Conservation (phyloP, 257 asterid genomes). For the Rubia yunnanensis region DNA sequence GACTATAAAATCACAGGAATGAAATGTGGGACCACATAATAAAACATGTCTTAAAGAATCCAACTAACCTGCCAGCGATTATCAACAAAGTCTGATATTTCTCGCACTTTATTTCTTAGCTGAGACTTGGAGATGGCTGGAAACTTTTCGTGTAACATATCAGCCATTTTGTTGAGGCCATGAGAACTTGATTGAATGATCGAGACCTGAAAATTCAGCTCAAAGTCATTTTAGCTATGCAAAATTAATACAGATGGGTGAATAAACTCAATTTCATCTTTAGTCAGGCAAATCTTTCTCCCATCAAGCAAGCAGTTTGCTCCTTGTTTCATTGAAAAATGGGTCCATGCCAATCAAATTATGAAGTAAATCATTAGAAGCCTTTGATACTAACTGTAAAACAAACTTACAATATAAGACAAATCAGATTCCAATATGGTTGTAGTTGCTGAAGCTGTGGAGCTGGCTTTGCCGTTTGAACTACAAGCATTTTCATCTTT, state of each 20-base stretch:
- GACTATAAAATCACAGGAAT: background rate
- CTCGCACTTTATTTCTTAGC: conserved; percentile 70
- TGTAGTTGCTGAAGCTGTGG: conserved; percentile 23
- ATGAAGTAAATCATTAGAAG: background rate
- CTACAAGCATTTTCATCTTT: conserved; percentile 36
- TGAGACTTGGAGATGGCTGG: conserved; percentile 56
- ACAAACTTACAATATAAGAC: conserved; percentile 61
- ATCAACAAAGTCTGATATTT: conserved; percentile 57
- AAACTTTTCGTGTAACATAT: conserved; percentile 45
- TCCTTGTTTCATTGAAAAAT: background rate
- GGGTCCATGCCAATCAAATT: background rate
- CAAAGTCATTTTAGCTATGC: background rate
- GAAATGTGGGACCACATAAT: background rate
- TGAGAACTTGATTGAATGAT: conserved; percentile 50
- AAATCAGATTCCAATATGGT: conserved; percentile 50
- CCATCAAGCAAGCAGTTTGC: background rate
- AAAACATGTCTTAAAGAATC: background rate
- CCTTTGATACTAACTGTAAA: background rate
- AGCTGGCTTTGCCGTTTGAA: conserved; percentile 29
- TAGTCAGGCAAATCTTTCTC: background rate
- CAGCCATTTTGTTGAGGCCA: conserved; percentile 47
- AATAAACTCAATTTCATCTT: background rate
- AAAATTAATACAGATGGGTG: background rate
- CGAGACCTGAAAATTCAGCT: conserved; percentile 36
- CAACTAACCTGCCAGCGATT: conserved; percentile 81